These are phyloP conservation scores for Tephrocybe sp. DNA, from an alignment of 768 basidiomycete species.

Conservation along the genomic window DNA sequence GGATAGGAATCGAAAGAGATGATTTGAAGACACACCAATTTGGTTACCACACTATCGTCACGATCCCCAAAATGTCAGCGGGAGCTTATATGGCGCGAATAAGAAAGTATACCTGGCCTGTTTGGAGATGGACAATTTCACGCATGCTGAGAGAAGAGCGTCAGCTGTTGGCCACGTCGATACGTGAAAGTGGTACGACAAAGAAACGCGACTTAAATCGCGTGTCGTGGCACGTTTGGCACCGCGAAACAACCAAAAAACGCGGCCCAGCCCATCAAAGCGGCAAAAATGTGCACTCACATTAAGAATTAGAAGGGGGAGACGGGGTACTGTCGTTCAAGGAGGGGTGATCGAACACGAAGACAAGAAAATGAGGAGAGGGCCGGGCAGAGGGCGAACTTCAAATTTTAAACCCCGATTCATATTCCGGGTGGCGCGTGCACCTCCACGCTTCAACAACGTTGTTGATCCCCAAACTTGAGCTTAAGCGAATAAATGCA, in stretches of 20 bases:
- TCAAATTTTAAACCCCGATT: conserved; percentile 47
- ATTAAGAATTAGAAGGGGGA: conserved; percentile 37
- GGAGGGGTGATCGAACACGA: conserved; percentile 45
- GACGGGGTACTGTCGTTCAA: conserved; percentile 40
- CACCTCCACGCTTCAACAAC: conserved; percentile 12
- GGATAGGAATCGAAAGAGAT: conserved; percentile 16
- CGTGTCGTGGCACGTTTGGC: conserved; percentile 21
- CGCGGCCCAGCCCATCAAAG: conserved; percentile 4
- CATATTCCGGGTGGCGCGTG: conserved; percentile 33
- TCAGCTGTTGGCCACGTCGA: conserved; percentile 24
- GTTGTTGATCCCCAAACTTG: conserved; percentile 9
- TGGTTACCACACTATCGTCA: conserved; percentile 91
- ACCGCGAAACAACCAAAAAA: conserved; percentile 16
- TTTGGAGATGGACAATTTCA: conserved; percentile 99
- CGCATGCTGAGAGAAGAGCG: conserved; percentile 71
- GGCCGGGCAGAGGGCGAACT: conserved; percentile 39
- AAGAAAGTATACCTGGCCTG: conserved; percentile 77
- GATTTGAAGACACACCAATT: conserved; percentile 68
- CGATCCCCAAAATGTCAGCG: conserved; percentile 28
- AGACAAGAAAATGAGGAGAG: conserved; percentile 42
- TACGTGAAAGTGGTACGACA: conserved; percentile 47
- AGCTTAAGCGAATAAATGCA: background rate
- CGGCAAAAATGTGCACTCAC: conserved; percentile 30
- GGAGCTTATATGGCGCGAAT: background rate
- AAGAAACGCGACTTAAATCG: conserved; percentile 36